phyloP scores from a whole-genome alignment of 2,329 filamentous ascomycete genomes.

The Ilyonectria destructans region DNA sequence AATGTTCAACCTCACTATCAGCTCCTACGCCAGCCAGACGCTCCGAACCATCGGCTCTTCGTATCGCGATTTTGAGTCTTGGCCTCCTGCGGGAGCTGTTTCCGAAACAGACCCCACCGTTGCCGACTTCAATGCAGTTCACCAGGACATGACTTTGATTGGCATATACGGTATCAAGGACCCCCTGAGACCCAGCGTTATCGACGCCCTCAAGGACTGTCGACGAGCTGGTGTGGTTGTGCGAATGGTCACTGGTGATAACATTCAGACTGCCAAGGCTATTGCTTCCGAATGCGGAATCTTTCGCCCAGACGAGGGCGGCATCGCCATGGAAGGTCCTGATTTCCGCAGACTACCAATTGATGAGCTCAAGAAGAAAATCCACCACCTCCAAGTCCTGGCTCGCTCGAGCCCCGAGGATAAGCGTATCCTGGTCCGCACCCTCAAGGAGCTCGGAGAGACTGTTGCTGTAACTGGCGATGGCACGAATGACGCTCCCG shows the following conservation, averaged over 20 bases:
- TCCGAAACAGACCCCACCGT: slow-evolving; percentile 72
- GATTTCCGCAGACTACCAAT: slow-evolving; percentile 73
- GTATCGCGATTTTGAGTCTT: slow-evolving; percentile 80
- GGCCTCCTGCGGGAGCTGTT: slow-evolving; percentile 78
- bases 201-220: slow-evolving; percentile 75
- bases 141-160: slow-evolving; percentile 59
- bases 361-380: slow-evolving; percentile 66
- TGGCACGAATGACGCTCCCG: slow-evolving; percentile 75
- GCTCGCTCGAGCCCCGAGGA: slow-evolving; percentile 79
- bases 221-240: slow-evolving; percentile 78
- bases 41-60: slow-evolving; percentile 82
- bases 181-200: slow-evolving; percentile 74
- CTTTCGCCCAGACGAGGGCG: slow-evolving; percentile 70
- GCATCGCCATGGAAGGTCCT: slow-evolving; percentile 72
- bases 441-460: slow-evolving; percentile 75
- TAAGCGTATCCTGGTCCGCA: slow-evolving; percentile 75
- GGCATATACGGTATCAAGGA: slow-evolving; percentile 77
- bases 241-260: slow-evolving; percentile 74
- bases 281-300: slow-evolving; percentile 63
- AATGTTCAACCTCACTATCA: slow-evolving; percentile 69
- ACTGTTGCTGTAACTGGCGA: slow-evolving; percentile 74
- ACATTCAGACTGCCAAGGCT: slow-evolving; percentile 62
- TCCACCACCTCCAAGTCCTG: slow-evolving; percentile 75
- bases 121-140: slow-evolving; percentile 69
- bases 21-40: slow-evolving; percentile 75